These are phyloP conservation scores for Daldinia decipiens DNA, from an alignment of 495 filamentous ascomycete genomes.

Conservation along the genomic window DNA sequence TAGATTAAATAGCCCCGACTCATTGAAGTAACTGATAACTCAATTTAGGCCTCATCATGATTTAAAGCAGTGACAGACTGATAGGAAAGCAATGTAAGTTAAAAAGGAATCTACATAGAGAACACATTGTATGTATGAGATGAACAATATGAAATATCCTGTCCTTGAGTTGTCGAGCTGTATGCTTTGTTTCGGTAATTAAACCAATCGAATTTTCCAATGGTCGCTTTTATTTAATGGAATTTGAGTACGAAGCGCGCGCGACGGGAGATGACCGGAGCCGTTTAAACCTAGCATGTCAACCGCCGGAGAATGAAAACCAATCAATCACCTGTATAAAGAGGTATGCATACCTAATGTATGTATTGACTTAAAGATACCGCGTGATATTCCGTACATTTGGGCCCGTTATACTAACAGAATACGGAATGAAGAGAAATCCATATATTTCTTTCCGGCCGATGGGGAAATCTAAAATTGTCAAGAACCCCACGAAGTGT, in stretches of 20 bases:
- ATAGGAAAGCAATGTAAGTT: neutral
- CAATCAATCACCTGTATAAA: neutral
- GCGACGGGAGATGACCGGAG: conserved; percentile 23
- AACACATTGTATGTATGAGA: neutral
- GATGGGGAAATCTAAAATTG: conserved; percentile 33
- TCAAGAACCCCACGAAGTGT: conserved; percentile 25
- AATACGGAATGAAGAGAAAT: neutral
- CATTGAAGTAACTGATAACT: neutral
- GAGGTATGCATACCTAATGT: no score
- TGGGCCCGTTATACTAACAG: neutral
- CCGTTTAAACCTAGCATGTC: neutral
- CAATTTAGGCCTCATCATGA: neutral
- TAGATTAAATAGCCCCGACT: neutral
- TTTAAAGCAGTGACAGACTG: neutral
- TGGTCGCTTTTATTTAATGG: conserved; percentile 1
- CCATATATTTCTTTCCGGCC: conserved; percentile 1
- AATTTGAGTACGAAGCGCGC: conserved; percentile 35
- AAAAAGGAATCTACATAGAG: neutral
- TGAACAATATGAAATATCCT: neutral
- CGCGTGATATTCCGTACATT: neutral
- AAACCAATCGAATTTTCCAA: neutral
- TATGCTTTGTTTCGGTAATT: neutral
- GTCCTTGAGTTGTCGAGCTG: neutral
- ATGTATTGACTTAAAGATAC: neutral
- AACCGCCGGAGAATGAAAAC: neutral